phyloP scores from a whole-genome alignment of 2,329 filamentous ascomycete genomes.

The Ploettnerulaceae sp. region DNA sequence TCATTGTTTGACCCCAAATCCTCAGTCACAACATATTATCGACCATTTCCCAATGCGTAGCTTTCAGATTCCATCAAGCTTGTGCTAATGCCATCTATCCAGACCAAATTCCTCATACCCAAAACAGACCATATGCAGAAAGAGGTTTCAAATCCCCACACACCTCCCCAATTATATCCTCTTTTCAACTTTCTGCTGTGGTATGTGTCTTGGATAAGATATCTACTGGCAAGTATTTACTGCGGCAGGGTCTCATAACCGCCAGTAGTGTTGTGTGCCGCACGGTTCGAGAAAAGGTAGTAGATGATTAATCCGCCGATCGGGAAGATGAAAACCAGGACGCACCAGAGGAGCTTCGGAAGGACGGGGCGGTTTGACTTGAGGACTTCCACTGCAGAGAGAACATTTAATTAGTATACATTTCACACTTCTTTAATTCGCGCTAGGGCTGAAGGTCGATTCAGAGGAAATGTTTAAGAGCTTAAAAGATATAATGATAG shows the following conservation, averaged over 20 bases:
- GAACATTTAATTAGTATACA: constrained; percentile 10
- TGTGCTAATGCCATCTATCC: too few relatives aligned
- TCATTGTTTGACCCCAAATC: too few relatives aligned
- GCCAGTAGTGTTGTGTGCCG: constrained; percentile 42
- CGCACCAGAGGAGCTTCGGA: constrained; percentile 57
- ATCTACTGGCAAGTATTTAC: too few relatives aligned
- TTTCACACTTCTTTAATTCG: not conserved
- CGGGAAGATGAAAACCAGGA: constrained; percentile 61
- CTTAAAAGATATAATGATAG: not conserved
- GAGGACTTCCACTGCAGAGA: constrained; percentile 53
- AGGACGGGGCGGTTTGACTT: constrained; percentile 55
- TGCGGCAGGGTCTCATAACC: constrained; percentile 46
- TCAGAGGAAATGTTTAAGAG: not conserved
- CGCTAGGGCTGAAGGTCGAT: not conserved
- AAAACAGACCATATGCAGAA: too few relatives aligned
- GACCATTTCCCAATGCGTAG: too few relatives aligned
- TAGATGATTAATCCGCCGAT: constrained; percentile 58
- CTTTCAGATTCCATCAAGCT: too few relatives aligned
- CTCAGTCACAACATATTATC: too few relatives aligned
- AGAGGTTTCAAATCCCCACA: too few relatives aligned
- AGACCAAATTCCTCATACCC: too few relatives aligned
- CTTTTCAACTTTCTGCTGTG: too few relatives aligned
- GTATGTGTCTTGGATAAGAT: too few relatives aligned
- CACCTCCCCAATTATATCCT: too few relatives aligned
- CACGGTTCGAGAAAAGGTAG: constrained; percentile 59